Conservation (phyloP, 75 land plant species). For the Cryptomeria japonica region DNA sequence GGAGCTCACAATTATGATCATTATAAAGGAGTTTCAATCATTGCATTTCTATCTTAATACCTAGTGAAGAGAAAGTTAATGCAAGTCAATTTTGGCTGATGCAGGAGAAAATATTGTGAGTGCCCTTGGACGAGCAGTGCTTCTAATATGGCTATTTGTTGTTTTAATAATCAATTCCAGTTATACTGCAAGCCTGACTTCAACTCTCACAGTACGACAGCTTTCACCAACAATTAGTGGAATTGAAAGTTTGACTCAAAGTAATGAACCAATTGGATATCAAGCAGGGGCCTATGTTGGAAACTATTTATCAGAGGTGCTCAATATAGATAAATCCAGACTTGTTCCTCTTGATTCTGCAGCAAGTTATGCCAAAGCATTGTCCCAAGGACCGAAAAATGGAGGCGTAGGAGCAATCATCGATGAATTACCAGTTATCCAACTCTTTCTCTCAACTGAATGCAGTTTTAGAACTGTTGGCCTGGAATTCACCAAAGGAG, state of each 20-base stretch:
- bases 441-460: conserved; percentile 41
- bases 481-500: conserved; percentile 48
- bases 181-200: conserved; percentile 43
- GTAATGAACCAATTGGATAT: conserved; percentile 48
- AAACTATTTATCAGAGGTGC: conserved; percentile 31
- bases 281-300: conserved; percentile 54
- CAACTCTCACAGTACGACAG: conserved; percentile 61
- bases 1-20: too few relatives aligned
- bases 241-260: conserved; percentile 37
- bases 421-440: conserved; percentile 58
- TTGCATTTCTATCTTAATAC: neutral
- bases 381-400: conserved; percentile 28
- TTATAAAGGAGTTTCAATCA: neutral
- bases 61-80: neutral
- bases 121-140: conserved; percentile 34
- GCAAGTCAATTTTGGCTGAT: neutral
- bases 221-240: conserved; percentile 45
- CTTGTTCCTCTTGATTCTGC: conserved; percentile 31
- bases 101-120: neutral
- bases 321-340: conserved; percentile 27
- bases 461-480: conserved; percentile 40
- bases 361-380: conserved; percentile 39
- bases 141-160: conserved; percentile 64
- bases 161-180: conserved; percentile 52
- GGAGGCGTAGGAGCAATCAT: conserved; percentile 65